Percentiles rank a stretch among this genome's conserved stretches.
Conservation (phyloP, 2,329 filamentous ascomycete genomes). For the Ophiocordyceps sinensis region DNA sequence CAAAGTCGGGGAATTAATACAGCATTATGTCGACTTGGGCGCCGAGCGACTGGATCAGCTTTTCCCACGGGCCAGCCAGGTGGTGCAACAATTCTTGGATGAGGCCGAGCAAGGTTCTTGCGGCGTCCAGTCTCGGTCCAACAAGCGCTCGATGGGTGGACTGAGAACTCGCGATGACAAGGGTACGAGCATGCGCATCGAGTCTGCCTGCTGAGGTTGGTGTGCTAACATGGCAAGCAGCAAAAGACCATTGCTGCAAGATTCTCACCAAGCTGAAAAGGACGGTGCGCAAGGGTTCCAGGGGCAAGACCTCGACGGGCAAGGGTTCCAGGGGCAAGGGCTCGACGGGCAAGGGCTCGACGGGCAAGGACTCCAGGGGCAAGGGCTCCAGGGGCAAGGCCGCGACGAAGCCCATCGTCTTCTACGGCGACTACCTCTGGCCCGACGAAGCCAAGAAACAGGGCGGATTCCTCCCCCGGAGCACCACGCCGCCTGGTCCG, state of each 20-base stretch:
- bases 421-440: conserved; percentile 2
- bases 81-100: not conserved
- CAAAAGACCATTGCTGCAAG: not conserved
- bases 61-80: not conserved
- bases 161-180: not conserved
- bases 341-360: no score
- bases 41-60: not conserved
- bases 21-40: not conserved
- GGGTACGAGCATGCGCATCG: not conserved
- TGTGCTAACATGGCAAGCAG: not conserved
- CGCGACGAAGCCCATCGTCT: not conserved
- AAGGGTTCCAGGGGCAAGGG: no score
- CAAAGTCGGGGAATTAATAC: not conserved
- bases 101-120: not conserved
- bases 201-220: not conserved
- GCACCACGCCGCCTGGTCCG: not conserved
- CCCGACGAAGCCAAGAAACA: conserved; percentile 1
- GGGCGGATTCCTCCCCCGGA: not conserved
- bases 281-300: not conserved
- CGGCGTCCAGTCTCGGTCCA: no score
- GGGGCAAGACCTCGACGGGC: no score
- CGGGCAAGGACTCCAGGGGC: no score
- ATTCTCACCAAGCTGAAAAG: not conserved
- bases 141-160: no score
- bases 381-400: no score